phyloP scores from a whole-genome alignment of 2,329 filamentous ascomycete genomes.

The Aspergillus chevalieri region DNA sequence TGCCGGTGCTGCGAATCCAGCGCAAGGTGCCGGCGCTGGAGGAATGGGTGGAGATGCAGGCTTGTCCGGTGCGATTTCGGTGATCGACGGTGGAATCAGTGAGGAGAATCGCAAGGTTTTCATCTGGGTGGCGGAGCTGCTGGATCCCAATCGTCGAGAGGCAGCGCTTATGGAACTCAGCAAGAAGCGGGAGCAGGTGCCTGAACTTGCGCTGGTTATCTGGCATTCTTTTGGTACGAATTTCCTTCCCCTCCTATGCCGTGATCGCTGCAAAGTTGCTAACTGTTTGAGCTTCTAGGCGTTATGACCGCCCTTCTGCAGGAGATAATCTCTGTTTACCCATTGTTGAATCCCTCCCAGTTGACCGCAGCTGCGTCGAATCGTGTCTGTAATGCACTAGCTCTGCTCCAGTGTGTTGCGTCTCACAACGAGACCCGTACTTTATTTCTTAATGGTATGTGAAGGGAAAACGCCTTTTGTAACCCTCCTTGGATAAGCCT shows the following conservation, averaged over 20 bases:
- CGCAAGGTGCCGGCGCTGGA: conserved; percentile 34
- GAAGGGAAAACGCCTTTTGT: not conserved
- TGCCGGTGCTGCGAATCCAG: conserved; percentile 36
- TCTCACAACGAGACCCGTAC: conserved; percentile 95
- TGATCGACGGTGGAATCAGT: conserved; percentile 62
- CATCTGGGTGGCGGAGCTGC: conserved; percentile 82
- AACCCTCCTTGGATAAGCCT: conserved; percentile 3
- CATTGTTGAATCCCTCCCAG: conserved; percentile 90
- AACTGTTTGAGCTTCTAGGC: conserved; percentile 48
- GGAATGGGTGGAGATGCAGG: conserved; percentile 43
- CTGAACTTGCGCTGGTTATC: conserved; percentile 87
- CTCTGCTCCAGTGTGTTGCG: conserved; percentile 91
- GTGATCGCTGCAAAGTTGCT: conserved; percentile 5
- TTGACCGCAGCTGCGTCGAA: conserved; percentile 96
- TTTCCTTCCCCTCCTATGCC: conserved; percentile 1
- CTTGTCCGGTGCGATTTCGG: conserved; percentile 27
- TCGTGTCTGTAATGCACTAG: conserved; percentile 92
- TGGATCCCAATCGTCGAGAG: conserved; percentile 82
- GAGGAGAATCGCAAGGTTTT: conserved; percentile 93
- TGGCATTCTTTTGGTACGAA: conserved; percentile 94
- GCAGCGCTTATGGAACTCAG: conserved; percentile 89
- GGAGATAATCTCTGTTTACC: conserved; percentile 98
- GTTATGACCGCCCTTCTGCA: conserved; percentile 97
- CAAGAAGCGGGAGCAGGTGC: conserved; percentile 97
- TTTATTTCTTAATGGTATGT: conserved; percentile 80